Conservation (phyloP, 1,139 yeast genomes). For the Tardiomyces digboiensis region DNA sequence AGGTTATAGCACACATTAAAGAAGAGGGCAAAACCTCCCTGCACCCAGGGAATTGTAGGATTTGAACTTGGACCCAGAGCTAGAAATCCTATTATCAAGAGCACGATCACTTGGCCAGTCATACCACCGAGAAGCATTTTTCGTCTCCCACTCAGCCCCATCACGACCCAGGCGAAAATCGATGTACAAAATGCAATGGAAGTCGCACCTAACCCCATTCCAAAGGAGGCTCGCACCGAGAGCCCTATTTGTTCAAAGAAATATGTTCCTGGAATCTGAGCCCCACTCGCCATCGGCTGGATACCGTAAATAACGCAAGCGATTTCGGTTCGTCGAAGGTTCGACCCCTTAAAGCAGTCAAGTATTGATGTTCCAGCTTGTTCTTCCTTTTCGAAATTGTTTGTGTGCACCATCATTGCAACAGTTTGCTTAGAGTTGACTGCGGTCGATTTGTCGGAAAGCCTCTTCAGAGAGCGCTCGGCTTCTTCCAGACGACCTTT, state of each 20-base stretch:
- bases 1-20: slow-evolving; percentile 36
- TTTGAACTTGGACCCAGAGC: background rate
- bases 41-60: background rate
- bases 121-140: slow-evolving; percentile 34
- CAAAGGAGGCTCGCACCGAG: slow-evolving; percentile 12
- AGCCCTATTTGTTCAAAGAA: slow-evolving; percentile 20
- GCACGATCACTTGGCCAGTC: no score
- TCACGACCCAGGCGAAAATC: slow-evolving; percentile 43
- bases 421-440: slow-evolving; percentile 27
- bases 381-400: slow-evolving; percentile 35
- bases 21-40: slow-evolving; percentile 11
- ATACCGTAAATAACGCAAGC: slow-evolving; percentile 38
- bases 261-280: slow-evolving; percentile 23
- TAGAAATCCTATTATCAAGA: slow-evolving; percentile 12
- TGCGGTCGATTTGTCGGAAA: slow-evolving; percentile 6
- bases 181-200: slow-evolving; percentile 40
- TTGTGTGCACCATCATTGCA: slow-evolving; percentile 36
- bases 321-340: slow-evolving; percentile 47
- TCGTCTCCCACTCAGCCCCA: slow-evolving; percentile 39
- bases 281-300: slow-evolving; percentile 44
- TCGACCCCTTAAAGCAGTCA: slow-evolving; percentile 44
- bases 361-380: slow-evolving; percentile 28
- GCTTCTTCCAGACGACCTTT: slow-evolving; percentile 33
- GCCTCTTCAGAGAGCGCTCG: slow-evolving; percentile 12
- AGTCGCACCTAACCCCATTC: slow-evolving; percentile 21